These are phyloP conservation scores for Hyphopichia fennica DNA, from an alignment of 1,139 yeast genomes.

Conservation along the genomic window DNA sequence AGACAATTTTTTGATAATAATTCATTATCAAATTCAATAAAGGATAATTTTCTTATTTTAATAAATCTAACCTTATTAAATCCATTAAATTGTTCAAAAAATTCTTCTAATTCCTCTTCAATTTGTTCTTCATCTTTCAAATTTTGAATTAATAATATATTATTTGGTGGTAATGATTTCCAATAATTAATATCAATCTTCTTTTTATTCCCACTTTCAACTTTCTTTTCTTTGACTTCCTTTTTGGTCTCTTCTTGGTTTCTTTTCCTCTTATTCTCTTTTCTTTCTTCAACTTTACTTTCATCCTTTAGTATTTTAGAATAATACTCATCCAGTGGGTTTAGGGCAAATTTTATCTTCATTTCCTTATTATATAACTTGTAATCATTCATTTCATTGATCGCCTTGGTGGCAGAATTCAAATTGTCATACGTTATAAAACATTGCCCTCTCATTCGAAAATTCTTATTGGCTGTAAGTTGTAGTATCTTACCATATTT, in stretches of 20 bases:
- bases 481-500: conserved; percentile 52
- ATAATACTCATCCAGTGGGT: conserved; percentile 46
- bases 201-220: conserved; percentile 7
- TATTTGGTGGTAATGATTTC: conserved; percentile 62
- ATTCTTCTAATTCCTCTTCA: conserved; percentile 38
- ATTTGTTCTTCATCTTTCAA: conserved; percentile 44
- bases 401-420: conserved; percentile 51
- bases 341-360: conserved; percentile 40
- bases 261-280: conserved; percentile 7
- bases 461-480: conserved; percentile 59
- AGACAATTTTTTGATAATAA: conserved; percentile 27
- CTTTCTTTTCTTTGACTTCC: conserved; percentile 6
- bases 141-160: conserved; percentile 65
- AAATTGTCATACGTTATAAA: conserved; percentile 62
- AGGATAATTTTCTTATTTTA: conserved; percentile 67
- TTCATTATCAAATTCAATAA: conserved; percentile 72
- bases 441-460: conserved; percentile 81
- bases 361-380: conserved; percentile 57
- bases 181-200: conserved; percentile 15
- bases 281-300: conserved; percentile 14
- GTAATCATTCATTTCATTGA: conserved; percentile 40
- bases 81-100: conserved; percentile 55
- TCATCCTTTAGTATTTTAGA: conserved; percentile 12
- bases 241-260: conserved; percentile 4
- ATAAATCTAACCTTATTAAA: conserved; percentile 68